Conservation (phyloP, 2,329 filamentous ascomycete genomes). For the Hansfordia pulvinata region DNA sequence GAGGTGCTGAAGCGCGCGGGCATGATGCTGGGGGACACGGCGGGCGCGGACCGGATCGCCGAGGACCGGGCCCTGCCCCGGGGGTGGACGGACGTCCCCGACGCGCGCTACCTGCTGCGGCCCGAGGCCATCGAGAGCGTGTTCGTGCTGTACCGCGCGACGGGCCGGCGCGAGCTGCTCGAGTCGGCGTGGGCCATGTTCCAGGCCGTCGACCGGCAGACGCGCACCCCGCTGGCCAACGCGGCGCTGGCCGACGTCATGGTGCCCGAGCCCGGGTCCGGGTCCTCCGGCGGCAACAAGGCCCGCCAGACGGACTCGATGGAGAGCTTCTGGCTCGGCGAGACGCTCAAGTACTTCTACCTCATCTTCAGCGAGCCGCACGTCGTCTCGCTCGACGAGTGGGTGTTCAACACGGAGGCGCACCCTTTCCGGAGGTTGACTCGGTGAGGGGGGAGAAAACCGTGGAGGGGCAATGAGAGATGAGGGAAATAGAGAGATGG, state of each 20-base stretch:
- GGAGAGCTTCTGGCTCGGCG: slow-evolving; percentile 13
- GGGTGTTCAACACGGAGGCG: slow-evolving; percentile 11
- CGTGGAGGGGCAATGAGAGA: background rate
- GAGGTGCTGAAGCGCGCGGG: slow-evolving; percentile 8
- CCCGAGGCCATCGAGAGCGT: slow-evolving; percentile 17
- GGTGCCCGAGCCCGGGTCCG: slow-evolving; percentile 1
- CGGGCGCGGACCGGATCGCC: slow-evolving; percentile 7
- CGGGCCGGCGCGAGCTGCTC: slow-evolving; percentile 9
- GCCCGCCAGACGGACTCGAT: slow-evolving; percentile 11
- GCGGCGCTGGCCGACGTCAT: slow-evolving; percentile 12
- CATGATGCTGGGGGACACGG: slow-evolving; percentile 4
- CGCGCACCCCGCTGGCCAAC: slow-evolving; percentile 12
- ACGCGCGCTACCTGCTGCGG: slow-evolving; percentile 12
- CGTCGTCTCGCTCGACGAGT: slow-evolving; percentile 10
- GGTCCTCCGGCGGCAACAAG: slow-evolving; percentile 1
- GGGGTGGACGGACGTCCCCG: slow-evolving; percentile 11
- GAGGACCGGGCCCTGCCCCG: slow-evolving; percentile 7
- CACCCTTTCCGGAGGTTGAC: slow-evolving; percentile 8
- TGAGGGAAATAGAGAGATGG: too few relatives aligned
- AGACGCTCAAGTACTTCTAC: slow-evolving; percentile 13
- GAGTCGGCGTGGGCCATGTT: slow-evolving; percentile 14
- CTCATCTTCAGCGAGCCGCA: slow-evolving; percentile 10
- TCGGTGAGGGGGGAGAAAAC: slow-evolving; percentile 2
- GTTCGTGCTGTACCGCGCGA: slow-evolving; percentile 13
- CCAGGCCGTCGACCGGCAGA: slow-evolving; percentile 10